Conservation (phyloP, 768 basidiomycete genomes). For the Candolleomyces eurysporus region DNA sequence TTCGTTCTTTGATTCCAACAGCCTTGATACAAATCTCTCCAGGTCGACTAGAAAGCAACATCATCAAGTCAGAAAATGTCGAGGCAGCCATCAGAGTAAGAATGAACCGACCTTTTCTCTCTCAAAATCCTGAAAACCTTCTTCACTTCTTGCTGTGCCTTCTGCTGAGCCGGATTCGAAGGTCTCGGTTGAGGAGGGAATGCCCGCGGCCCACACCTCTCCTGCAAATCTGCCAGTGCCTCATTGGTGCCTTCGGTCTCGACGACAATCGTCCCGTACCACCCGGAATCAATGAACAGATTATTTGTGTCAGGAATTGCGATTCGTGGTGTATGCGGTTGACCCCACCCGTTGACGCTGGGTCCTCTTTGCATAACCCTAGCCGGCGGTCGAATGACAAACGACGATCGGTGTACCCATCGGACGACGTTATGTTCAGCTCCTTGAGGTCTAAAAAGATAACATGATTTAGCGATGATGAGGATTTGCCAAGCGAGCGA, state of each 20-base stretch:
- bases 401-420: conserved; percentile 82
- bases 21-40: conserved; percentile 72
- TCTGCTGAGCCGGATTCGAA: conserved; percentile 35
- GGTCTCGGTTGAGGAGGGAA: conserved; percentile 59
- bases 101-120: conserved; percentile 58
- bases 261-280: conserved; percentile 81
- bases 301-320: conserved; percentile 55
- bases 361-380: conserved; percentile 30
- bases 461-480: conserved; percentile 4
- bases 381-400: conserved; percentile 56
- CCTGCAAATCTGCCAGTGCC: conserved; percentile 73
- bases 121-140: conserved; percentile 66
- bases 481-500: not conserved
- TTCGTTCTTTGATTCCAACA: conserved; percentile 63
- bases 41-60: conserved; percentile 49
- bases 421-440: conserved; percentile 77
- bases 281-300: conserved; percentile 69
- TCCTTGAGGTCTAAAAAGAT: conserved; percentile 64
- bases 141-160: conserved; percentile 24
- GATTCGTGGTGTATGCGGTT: conserved; percentile 29
- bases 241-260: conserved; percentile 90
- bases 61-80: conserved; percentile 4
- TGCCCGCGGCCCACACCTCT: conserved; percentile 63
- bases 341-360: conserved; percentile 20
- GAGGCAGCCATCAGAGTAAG: conserved; percentile 25